phyloP scores from a whole-genome alignment of 2,329 filamentous ascomycete genomes.

The Fusarium chuoi region DNA sequence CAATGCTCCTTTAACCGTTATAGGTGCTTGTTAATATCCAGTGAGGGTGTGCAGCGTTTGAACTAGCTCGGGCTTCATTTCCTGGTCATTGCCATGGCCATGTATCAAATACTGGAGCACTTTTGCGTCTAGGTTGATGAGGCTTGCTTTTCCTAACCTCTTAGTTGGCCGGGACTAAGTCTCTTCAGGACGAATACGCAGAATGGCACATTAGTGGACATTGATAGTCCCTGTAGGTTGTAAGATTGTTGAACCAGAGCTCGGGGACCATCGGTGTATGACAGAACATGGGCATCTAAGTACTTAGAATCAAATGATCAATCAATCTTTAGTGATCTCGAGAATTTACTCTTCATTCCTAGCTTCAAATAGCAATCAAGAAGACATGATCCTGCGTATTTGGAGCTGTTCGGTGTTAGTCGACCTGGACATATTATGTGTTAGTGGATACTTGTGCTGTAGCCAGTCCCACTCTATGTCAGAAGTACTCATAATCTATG shows the following conservation, averaged over 20 bases:
- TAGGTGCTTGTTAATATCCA: background rate
- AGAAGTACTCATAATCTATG: constrained; percentile 23
- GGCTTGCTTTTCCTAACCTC: background rate
- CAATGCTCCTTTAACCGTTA: background rate
- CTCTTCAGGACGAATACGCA: background rate
- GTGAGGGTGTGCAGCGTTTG: constrained; percentile 15
- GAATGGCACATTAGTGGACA: background rate
- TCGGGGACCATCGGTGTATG: background rate
- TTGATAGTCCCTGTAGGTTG: background rate
- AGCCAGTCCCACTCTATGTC: background rate
- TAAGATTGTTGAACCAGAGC: background rate
- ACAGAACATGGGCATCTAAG: background rate
- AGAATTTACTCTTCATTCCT: background rate
- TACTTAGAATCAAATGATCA: background rate
- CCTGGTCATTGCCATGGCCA: background rate
- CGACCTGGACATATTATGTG: background rate
- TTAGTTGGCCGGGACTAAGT: background rate
- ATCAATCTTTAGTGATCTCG: too few species aligned
- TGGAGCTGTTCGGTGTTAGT: background rate
- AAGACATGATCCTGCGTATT: background rate
- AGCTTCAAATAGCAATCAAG: background rate
- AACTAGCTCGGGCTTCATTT: background rate
- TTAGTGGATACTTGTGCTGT: constrained; percentile 10
- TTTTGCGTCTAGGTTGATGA: background rate
- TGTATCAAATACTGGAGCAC: background rate